Evolutionary conservation across 1,284 basidiomycete species (phyloP).

Genomic region (Moesziomyces sp.): DNA sequence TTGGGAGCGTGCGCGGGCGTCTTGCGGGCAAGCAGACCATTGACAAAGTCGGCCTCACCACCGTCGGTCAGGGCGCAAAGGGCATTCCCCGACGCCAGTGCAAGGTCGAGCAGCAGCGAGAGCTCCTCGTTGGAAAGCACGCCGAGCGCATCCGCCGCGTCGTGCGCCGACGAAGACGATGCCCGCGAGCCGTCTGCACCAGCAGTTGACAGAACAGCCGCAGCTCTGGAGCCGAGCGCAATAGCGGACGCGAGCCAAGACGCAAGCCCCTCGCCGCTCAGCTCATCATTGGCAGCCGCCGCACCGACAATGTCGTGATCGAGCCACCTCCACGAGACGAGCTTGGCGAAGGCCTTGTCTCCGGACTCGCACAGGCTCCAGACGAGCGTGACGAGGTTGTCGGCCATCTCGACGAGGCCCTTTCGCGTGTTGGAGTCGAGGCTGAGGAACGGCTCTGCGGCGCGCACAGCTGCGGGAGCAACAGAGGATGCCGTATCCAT

Average conservation of each 20-base stretch:
- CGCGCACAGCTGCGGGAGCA: neutral
- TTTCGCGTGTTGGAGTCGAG: constrained; percentile 47
- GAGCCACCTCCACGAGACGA: constrained; percentile 50
- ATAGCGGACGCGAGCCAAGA: constrained; percentile 53
- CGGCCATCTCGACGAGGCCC: constrained; percentile 54
- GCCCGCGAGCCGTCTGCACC: constrained; percentile 23
- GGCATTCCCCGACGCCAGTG: constrained; percentile 47
- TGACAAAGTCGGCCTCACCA: constrained; percentile 43
- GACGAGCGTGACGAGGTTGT: constrained; percentile 51
- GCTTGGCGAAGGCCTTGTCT: constrained; percentile 48
- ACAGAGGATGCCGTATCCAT: constrained; percentile 13
- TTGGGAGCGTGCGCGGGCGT: constrained; percentile 10
- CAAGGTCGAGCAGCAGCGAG: constrained; percentile 38
- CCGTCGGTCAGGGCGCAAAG: constrained; percentile 54
- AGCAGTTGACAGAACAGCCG: constrained; percentile 29
- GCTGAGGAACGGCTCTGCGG: constrained; percentile 34
- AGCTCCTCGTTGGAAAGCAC: constrained; percentile 44
- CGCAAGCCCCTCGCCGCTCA: constrained; percentile 39
- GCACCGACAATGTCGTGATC: constrained; percentile 26
- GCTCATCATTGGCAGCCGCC: constrained; percentile 13
- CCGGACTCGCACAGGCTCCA: constrained; percentile 54
- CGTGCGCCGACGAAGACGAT: constrained; percentile 7
- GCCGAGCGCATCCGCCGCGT: constrained; percentile 16
- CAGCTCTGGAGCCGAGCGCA: constrained; percentile 39
- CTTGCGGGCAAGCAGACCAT: constrained; percentile 34